Conservation (phyloP, 176 grass and related monocot genomes). For the Guadua angustifolia region DNA sequence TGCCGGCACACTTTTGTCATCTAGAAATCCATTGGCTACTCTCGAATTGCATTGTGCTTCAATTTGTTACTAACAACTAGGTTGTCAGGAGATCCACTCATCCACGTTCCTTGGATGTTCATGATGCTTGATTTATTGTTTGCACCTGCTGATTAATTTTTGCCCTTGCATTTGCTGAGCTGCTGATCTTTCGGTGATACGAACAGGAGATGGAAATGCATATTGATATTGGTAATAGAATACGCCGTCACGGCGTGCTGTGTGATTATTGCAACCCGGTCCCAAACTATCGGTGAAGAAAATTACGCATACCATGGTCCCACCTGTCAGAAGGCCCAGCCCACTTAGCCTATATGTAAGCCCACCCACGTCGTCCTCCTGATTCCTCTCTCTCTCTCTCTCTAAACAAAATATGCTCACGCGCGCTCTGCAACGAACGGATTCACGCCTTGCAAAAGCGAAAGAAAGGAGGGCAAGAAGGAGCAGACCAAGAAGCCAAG, state of each 20-base stretch:
- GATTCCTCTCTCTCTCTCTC: not conserved
- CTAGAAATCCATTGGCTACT: not conserved
- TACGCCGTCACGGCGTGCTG: not conserved
- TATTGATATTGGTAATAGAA: not conserved
- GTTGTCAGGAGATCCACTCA: no score
- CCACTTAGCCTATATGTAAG: not conserved
- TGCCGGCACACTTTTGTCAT: not conserved
- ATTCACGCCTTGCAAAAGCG: not conserved
- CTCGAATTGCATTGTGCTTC: not conserved
- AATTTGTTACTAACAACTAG: not conserved
- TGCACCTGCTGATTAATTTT: not conserved
- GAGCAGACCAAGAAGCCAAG: constrained; percentile 45
- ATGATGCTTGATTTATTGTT: not conserved
- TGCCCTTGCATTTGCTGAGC: not conserved
- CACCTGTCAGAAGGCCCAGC: constrained; percentile 22
- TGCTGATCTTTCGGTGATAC: not conserved
- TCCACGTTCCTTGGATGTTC: not conserved
- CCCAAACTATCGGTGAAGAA: not conserved
- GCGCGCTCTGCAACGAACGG: constrained; percentile 41
- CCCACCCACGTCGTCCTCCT: not conserved
- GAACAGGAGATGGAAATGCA: not conserved
- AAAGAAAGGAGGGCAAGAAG: not conserved
- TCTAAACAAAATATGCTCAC: not conserved
- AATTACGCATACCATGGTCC: not conserved
- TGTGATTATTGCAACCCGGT: not conserved